Conservation (phyloP, 2,329 filamentous ascomycete genomes). For the Fonsecaea monophora region DNA sequence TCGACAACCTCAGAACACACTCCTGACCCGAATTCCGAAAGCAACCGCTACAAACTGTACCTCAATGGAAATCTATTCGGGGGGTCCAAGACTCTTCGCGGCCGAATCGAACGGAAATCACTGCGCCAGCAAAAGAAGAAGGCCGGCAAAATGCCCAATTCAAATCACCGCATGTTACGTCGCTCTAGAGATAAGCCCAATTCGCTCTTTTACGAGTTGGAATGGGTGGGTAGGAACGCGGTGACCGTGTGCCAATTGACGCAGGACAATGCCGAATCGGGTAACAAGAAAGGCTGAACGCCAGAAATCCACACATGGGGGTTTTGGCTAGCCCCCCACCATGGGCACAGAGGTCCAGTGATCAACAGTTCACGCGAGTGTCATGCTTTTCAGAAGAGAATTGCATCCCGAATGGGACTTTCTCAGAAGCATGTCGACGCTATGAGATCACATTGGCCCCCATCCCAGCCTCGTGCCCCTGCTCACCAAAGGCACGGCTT, state of each 20-base stretch:
- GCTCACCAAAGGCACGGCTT: not conserved
- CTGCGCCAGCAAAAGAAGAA: slow-evolving; percentile 17
- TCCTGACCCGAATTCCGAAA: slow-evolving; percentile 14
- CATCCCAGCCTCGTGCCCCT: not conserved
- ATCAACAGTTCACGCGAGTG: not conserved
- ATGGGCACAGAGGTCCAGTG: not conserved
- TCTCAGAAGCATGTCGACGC: slow-evolving; percentile 15
- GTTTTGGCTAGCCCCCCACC: not conserved
- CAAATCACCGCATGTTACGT: slow-evolving; percentile 23
- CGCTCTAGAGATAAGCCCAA: slow-evolving; percentile 16
- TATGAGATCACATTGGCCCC: not conserved
- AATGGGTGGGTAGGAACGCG: slow-evolving; percentile 24
- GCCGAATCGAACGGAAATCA: slow-evolving; percentile 18
- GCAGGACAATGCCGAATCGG: slow-evolving; percentile 9
- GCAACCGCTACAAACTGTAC: slow-evolving; percentile 11
- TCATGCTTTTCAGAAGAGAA: slow-evolving; percentile 16
- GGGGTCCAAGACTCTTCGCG: not conserved
- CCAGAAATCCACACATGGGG: slow-evolving; percentile 4
- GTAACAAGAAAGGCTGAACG: slow-evolving; percentile 21
- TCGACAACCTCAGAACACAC: slow-evolving; percentile 23
- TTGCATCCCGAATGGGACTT: slow-evolving; percentile 15
- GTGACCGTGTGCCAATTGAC: slow-evolving; percentile 21
- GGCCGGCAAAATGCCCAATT: slow-evolving; percentile 10
- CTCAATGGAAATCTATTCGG: slow-evolving; percentile 3
- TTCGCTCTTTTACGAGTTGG: slow-evolving; percentile 22